Evolutionary conservation across 2,329 filamentous ascomycete genomes (phyloP), one percentile per base, ranked within the genome.

Genomic region (Dendrostoma leiphaemia): DNA sequence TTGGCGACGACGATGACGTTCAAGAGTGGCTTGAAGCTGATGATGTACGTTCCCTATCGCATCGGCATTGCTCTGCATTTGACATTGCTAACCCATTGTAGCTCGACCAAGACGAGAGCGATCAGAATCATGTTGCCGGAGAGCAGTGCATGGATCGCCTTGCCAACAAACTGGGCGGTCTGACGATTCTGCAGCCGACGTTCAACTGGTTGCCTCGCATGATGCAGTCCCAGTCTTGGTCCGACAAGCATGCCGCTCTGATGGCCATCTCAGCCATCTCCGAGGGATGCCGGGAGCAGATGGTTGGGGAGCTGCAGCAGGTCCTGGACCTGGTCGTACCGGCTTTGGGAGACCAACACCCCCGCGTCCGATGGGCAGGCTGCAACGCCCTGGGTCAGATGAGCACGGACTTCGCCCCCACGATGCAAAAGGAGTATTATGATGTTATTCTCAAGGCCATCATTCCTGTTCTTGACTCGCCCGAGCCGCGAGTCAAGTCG

Each of bases 181-280:
- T 90, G 65, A 86, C 89, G n/a, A 89, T 99, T 54, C 78, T 99
- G 19, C 90, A 90, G 28, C 92, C 92, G 1, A 97, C 93, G 0
- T 99, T 97, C 74, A 88, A 89, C 69, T 99, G 94, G 94, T 84
- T 99, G 35, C 94, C 94, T 9, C 84, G 91, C 60, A 99, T 99
- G 94, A 95, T 97, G 86, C 90, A 87, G 51, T 97, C 94, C 1
- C 88, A 90, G 63, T 85, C 91, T 28, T 99, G 94, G 94, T 86
- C 90, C 66, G 94, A 99, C 70, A 85, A 93, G 59, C 94, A 99
- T 71, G 94, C 94, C 29, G 94, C 94, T 44, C 82, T 99, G 49
- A 99, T 99, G 94, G 94, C 94, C 23, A 97, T 99, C 58, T 97
- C 93, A 3, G 94, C 94, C 61, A 99, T 99, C 60, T 97, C 94